Evolutionary conservation across 345 rosid species (phyloP), one percentile per base, ranked within the genome.

Genomic region (Excoecaria agallocha): DNA sequence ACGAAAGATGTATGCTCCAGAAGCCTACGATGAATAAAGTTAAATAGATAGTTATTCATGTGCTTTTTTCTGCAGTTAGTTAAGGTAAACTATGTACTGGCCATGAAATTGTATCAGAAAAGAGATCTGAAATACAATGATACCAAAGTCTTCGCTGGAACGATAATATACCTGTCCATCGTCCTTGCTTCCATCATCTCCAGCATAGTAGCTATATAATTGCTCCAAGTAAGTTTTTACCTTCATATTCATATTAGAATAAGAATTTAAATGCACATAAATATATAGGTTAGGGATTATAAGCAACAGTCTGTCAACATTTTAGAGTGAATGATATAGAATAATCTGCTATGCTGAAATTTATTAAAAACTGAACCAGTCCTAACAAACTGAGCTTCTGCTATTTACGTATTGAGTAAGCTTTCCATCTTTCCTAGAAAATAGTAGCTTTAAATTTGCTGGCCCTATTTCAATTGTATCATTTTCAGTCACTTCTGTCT

Each of bases 1-100:
- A 72, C 97, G 97, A 74, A 94, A 94, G 69, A 94, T 89, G 76
- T 94, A 94, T 70, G 98, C 98, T 83, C 98, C 98, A 49, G 97
- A 92, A 60, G 97, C 97, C 98, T 94, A 76, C 77, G 81, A 61
- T 13, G 81, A 69, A 76, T 63, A 59, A 59, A 79, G 66, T 37
- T 43, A 22, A 38, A 20, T 1, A 24, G 60, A 77, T 66, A 74
- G 61, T 15, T 69, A 51, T 22, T 25, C 49, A 20, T 43, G 35
- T 7, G 41, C 9, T 24, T 15, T 54, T 38, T 19, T 48, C 22
- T 19, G n/a, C n/a, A 5, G 24, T 45, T 45, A 60, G 50, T 59
- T 59, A 59, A 25, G 17, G 16, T 62, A 58, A 15, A 52, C 8
- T 46, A 48, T 54, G 46, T 2, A 39, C 8, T 24, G 52, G 19